Evolutionary conservation across 73 alveolate species (phyloP).

Genomic region (Paramecium tetraurelia): DNA sequence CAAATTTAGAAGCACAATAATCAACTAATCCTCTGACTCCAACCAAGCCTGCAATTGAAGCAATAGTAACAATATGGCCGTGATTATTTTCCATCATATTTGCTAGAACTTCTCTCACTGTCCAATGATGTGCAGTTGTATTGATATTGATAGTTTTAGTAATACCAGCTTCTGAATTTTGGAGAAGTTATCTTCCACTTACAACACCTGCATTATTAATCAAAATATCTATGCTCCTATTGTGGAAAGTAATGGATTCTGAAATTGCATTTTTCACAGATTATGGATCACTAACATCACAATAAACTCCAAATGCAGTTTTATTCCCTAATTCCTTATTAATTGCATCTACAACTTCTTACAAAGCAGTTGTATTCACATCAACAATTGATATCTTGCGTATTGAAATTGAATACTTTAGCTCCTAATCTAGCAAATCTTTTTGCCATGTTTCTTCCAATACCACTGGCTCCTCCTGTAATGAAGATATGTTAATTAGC

Average conservation of each 20-base stretch:
- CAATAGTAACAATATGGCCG: conserved; percentile 82
- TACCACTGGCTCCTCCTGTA: conserved; percentile 86
- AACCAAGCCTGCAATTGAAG: conserved; percentile 78
- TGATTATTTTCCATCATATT: conserved; percentile 70
- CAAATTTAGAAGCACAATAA: conserved; percentile 81
- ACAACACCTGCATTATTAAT: conserved; percentile 90
- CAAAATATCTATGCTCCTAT: conserved; percentile 75
- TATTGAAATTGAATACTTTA: conserved; percentile 6
- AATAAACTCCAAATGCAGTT: conserved; percentile 59
- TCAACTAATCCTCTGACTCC: conserved; percentile 78
- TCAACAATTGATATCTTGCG: conserved; percentile 67
- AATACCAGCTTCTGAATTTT: conserved; percentile 59
- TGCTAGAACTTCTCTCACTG: conserved; percentile 77
- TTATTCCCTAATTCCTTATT: not conserved
- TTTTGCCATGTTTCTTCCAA: conserved; percentile 76
- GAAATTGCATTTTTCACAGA: conserved; percentile 63
- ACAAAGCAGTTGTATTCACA: conserved; percentile 68
- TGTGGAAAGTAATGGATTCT: conserved; percentile 45
- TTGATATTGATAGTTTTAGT: conserved; percentile 73
- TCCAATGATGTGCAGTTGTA: conserved; percentile 74
- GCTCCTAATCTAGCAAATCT: conserved; percentile 71
- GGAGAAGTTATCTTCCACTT: conserved; percentile 72
- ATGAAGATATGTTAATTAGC: conserved; percentile 75
- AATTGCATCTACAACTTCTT: conserved; percentile 61
- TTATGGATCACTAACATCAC: conserved; percentile 76